These are phyloP conservation scores for Terfezia boudieri DNA, from an alignment of 495 filamentous ascomycete genomes.

Conservation along the genomic window DNA sequence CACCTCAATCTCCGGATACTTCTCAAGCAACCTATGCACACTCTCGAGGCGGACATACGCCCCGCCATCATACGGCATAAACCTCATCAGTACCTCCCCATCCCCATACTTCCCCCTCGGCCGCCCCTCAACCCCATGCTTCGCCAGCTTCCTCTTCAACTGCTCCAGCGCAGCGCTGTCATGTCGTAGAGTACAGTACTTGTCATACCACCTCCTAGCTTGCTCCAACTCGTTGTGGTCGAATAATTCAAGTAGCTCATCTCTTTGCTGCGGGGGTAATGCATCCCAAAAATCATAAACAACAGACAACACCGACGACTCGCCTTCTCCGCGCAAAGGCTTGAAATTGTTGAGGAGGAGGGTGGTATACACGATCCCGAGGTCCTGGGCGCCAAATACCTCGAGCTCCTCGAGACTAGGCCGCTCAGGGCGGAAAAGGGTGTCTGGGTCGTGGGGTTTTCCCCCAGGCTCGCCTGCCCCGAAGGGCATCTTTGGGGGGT, in stretches of 20 bases:
- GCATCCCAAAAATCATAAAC: neutral
- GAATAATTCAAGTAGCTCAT: neutral
- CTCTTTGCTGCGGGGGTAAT: neutral
- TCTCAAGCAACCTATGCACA: neutral
- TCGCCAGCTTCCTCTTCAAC: neutral
- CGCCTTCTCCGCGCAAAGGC: neutral
- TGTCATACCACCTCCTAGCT: neutral
- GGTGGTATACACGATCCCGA: neutral
- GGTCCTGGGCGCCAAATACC: constrained; percentile 1
- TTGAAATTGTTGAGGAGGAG: neutral
- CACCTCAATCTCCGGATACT: neutral
- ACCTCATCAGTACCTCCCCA: neutral
- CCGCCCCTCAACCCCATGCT: neutral
- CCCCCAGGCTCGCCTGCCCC: neutral
- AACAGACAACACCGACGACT: neutral
- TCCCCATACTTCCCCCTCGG: neutral
- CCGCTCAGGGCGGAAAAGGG: neutral
- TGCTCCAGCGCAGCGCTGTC: neutral
- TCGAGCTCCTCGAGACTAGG: constrained; percentile 17
- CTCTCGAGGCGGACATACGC: neutral
- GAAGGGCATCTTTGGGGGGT: neutral
- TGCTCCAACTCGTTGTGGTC: neutral
- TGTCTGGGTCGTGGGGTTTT: neutral
- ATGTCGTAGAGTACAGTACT: neutral
- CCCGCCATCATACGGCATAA: neutral